These are phyloP conservation scores for Lichtheimia corymbifera DNA, from an alignment of 371 early-diverging fungal genomes.

Conservation along the genomic window DNA sequence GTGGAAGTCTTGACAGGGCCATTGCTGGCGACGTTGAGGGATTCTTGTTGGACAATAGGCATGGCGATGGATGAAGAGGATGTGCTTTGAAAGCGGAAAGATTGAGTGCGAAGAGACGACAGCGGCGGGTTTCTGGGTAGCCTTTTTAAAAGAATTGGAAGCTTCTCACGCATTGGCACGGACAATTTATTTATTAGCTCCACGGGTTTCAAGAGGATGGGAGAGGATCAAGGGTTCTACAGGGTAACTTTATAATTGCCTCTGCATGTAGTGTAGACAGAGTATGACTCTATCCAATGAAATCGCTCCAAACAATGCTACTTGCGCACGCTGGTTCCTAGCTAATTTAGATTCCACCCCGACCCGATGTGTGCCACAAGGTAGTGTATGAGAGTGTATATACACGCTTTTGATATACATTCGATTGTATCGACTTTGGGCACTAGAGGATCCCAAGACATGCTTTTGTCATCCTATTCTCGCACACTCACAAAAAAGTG, in stretches of 20 bases:
- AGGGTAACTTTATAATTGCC: too few relatives aligned
- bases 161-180: conserved; percentile 20
- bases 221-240: too few relatives aligned
- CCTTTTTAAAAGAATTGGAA: conserved; percentile 17
- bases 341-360: too few relatives aligned
- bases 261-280: conserved; percentile 1
- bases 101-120: background rate
- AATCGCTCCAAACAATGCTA: conserved; percentile 9
- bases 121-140: background rate
- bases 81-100: conserved; percentile 2
- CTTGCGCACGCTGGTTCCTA: background rate
- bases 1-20: background rate
- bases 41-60: conserved; percentile 12
- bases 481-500: too few relatives aligned
- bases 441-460: too few relatives aligned
- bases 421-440: too few relatives aligned
- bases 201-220: too few relatives aligned
- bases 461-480: too few relatives aligned
- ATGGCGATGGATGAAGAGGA: conserved; percentile 4
- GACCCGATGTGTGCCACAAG: too few relatives aligned
- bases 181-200: background rate
- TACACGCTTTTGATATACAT: too few relatives aligned
- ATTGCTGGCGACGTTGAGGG: background rate
- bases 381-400: too few relatives aligned
- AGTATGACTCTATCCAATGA: conserved; percentile 17